Percentiles rank a stretch among this genome's conserved stretches.
These are phyloP conservation scores for Leptographium lundbergii DNA, from an alignment of 2,329 filamentous ascomycete species.

Conservation along the genomic window DNA sequence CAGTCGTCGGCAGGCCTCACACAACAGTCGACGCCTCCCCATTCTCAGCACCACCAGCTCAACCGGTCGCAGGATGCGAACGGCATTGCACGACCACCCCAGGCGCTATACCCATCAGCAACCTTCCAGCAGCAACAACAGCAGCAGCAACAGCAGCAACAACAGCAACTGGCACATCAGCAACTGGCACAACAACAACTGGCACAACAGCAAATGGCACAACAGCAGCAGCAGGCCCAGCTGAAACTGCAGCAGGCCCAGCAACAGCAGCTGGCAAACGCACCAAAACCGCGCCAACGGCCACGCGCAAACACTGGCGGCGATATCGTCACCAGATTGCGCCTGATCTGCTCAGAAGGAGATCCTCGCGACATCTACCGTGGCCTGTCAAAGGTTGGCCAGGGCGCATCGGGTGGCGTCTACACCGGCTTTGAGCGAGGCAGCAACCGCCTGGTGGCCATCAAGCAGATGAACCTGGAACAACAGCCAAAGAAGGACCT, in stretches of 20 bases:
- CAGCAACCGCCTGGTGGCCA: constrained; percentile 81
- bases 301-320: constrained; percentile 66
- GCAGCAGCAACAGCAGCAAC: constrained; percentile 3
- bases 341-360: constrained; percentile 78
- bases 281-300: constrained; percentile 60
- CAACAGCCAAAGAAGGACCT: constrained; percentile 98
- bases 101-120: neutral
- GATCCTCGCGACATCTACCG: constrained; percentile 84
- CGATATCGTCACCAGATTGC: constrained; percentile 72
- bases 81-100: constrained; percentile 23
- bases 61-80: constrained; percentile 22
- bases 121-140: constrained; percentile 8
- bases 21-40: constrained; percentile 35
- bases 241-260: constrained; percentile 1
- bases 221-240: constrained; percentile 13
- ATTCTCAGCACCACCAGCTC: constrained; percentile 39
- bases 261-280: constrained; percentile 18
- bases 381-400: constrained; percentile 86
- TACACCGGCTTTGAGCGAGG: constrained; percentile 80
- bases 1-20: constrained; percentile 22
- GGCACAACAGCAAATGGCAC: constrained; percentile 10
- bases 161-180: constrained; percentile 13
- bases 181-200: constrained; percentile 1
- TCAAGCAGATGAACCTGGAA: constrained; percentile 99
- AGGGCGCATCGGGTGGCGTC: constrained; percentile 92